Evolutionary conservation across 148 eudicot species (phyloP).

Genomic region (Camellia granthamiana): DNA sequence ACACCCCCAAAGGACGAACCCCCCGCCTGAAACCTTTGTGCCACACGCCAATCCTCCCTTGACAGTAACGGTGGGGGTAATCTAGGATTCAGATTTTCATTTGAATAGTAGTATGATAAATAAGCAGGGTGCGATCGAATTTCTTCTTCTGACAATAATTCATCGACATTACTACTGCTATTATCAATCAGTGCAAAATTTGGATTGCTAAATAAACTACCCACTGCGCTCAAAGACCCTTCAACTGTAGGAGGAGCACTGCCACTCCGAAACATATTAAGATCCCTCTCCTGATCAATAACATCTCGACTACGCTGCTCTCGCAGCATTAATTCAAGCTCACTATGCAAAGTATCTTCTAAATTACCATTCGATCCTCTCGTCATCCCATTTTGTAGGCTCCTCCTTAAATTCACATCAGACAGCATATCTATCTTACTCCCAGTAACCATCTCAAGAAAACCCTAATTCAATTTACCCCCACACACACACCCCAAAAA

Average conservation of each 20-base stretch:
- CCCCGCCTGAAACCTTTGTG: conserved; percentile 44
- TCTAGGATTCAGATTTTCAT: conserved; percentile 52
- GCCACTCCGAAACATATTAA: conserved; percentile 53
- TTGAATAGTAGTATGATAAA: conserved; percentile 53
- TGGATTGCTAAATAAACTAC: conserved; percentile 30
- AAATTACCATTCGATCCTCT: conserved; percentile 31
- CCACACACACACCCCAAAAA: neutral
- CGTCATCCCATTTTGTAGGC: conserved; percentile 21
- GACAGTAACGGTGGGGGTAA: conserved; percentile 59
- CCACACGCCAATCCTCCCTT: conserved; percentile 61
- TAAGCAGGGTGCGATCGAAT: conserved; percentile 59
- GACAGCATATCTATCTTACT: conserved; percentile 20
- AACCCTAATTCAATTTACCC: conserved; percentile 4
- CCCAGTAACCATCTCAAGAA: conserved; percentile 21
- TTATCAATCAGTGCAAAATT: conserved; percentile 14
- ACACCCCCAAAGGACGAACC: conserved; percentile 34
- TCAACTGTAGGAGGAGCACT: conserved; percentile 68
- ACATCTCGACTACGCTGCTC: conserved; percentile 22
- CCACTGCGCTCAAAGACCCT: conserved; percentile 49
- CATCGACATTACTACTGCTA: conserved; percentile 17
- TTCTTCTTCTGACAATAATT: conserved; percentile 47
- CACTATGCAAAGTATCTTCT: conserved; percentile 33
- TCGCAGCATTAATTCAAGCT: conserved; percentile 40
- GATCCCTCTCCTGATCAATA: conserved; percentile 30
- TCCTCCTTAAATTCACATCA: conserved; percentile 19